A percentile compares a stretch with the other conserved stretches of the same genome.
phyloP scores from a whole-genome alignment of 202 grass and related monocot genomes.

The Elaeis oleifera region DNA sequence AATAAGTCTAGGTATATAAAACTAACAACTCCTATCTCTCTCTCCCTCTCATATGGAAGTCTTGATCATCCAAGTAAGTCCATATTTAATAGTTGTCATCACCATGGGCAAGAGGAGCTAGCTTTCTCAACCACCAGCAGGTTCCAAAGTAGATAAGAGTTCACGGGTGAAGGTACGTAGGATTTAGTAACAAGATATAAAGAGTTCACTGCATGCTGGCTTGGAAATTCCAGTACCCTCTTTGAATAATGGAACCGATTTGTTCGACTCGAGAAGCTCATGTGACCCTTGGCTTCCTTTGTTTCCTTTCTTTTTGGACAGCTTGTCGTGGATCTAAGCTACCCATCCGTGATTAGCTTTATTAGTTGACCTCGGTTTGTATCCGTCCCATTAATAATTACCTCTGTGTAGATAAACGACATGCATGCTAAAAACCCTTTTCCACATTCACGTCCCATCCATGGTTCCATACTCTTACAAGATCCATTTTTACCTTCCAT shows the following conservation, averaged over 20 bases:
- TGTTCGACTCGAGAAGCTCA: not conserved
- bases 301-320: not conserved
- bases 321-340: not conserved
- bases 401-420: not conserved
- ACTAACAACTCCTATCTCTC: too few species aligned
- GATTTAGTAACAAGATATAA: not conserved
- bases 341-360: constrained; percentile 5
- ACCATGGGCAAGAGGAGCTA: not conserved
- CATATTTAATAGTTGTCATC: not conserved
- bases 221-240: too few species aligned
- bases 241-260: too few species aligned
- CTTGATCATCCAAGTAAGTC: too few species aligned
- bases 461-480: not conserved
- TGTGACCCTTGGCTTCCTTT: not conserved
- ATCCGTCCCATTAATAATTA: not conserved
- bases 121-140: constrained; percentile 5
- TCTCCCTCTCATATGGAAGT: too few species aligned
- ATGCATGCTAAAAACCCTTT: not conserved
- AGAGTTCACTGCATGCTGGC: too few species aligned
- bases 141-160: not conserved
- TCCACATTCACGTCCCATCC: not conserved
- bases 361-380: constrained; percentile 19
- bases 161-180: constrained; percentile 4
- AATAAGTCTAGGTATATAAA: too few species aligned
- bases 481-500: constrained; percentile 9